phyloP scores from a whole-genome alignment of 768 basidiomycete species.

The Mycena kentingensis region DNA sequence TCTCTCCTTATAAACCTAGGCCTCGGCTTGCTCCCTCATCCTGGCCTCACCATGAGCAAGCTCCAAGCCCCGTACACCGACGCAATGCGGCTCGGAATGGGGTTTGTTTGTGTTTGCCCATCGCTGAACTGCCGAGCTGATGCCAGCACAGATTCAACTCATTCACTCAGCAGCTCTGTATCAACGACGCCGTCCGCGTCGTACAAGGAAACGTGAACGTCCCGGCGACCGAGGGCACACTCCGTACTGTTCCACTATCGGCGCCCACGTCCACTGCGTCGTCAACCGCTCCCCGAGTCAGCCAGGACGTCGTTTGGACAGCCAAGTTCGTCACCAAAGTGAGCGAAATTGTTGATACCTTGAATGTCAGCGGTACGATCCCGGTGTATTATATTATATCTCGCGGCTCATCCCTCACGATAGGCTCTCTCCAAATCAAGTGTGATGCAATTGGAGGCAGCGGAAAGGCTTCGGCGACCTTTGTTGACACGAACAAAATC shows the following conservation, averaged over 20 bases:
- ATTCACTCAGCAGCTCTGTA: slow-evolving; percentile 5
- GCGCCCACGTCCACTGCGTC: not conserved
- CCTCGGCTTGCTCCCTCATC: too few species aligned
- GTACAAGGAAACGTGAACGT: not conserved
- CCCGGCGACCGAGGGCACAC: not conserved
- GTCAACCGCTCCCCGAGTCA: not conserved
- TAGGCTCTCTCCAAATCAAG: not conserved
- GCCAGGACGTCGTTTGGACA: slow-evolving; percentile 4
- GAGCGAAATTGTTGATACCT: slow-evolving; percentile 43
- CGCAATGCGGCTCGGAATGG: slow-evolving; percentile 10
- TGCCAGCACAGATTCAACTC: slow-evolving; percentile 7
- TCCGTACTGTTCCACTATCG: too few species aligned
- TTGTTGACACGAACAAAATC: slow-evolving; percentile 6
- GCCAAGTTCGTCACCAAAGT: slow-evolving; percentile 7
- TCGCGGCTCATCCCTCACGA: too few species aligned
- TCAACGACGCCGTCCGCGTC: slow-evolving; percentile 8
- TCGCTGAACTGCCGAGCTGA: not conserved
- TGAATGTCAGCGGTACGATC: slow-evolving; percentile 36
- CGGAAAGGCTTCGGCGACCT: not conserved
- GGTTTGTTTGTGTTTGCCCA: slow-evolving; percentile 9
- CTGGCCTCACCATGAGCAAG: too few species aligned
- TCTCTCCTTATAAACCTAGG: too few species aligned
- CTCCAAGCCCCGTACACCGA: slow-evolving; percentile 7
- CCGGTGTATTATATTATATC: too few species aligned
- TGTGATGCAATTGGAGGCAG: not conserved